Evolutionary conservation across 345 rosid genomes (phyloP).

Genomic region (Zanthoxylum bungeanum): DNA sequence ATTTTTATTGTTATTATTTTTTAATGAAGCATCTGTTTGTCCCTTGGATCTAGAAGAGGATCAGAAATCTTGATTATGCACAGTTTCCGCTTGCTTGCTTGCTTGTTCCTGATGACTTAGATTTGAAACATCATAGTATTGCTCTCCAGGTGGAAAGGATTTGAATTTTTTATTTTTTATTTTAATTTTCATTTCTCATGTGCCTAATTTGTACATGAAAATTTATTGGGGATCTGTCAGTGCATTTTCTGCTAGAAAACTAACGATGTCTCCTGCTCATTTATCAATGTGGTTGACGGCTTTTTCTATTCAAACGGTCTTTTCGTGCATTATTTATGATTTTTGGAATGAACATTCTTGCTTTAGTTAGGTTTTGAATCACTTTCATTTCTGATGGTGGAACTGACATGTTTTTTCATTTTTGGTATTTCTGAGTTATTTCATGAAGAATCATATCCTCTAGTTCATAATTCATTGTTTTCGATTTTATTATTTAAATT

Average conservation of each 20-base stretch:
- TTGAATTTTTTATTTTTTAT: not conserved
- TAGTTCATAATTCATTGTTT: not conserved
- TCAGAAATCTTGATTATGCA: not conserved
- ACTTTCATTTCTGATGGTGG: not conserved
- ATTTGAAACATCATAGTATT: not conserved
- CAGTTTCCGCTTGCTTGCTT: too few species aligned
- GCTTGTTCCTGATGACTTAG: not conserved
- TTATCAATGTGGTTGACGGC: not conserved
- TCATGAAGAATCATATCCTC: too few species aligned
- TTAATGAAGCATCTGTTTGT: not conserved
- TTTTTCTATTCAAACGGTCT: not conserved
- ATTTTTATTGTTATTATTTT: not conserved
- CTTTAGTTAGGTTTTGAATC: not conserved
- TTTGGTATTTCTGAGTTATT: not conserved
- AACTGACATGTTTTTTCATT: not conserved
- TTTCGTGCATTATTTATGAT: not conserved
- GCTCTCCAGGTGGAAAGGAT: not conserved
- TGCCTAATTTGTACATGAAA: not conserved
- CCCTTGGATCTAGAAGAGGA: not conserved
- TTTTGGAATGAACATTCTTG: not conserved
- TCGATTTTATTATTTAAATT: not conserved
- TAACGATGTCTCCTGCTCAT: not conserved
- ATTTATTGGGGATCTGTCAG: not conserved
- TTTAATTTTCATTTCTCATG: too few species aligned
- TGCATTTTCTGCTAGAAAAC: not conserved